Base-by-base conservation (phyloP, 2,329 filamentous ascomycete species). In the Colletotrichum plurivorum region DNA sequence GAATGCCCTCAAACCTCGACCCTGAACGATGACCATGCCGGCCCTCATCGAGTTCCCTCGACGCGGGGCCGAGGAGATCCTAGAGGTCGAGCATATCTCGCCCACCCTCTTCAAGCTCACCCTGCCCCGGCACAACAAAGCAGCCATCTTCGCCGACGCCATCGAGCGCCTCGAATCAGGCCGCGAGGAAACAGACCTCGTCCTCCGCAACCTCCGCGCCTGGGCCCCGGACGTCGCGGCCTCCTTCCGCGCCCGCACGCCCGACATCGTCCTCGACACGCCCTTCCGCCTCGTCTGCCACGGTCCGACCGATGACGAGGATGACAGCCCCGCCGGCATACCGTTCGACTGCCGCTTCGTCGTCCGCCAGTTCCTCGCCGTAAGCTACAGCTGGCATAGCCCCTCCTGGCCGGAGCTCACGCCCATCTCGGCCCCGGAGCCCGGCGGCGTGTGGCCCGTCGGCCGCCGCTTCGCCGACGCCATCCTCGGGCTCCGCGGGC, bases 221-320 rank as follows among this genome's bases (percentile, higher is more conserved):
- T 43, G 41, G 41, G 13, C 41, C 41, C 41, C 41, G 16, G 41
- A 43, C 15, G 41, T 43, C 41, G 13, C 41, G 16, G 41, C 13
- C 13, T 15, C 13, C 41, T 43, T 43, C 41, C 41, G 41, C 4
- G 84, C 25, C 20, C 18, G 27, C n/a, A 39, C 20, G 13, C 45
- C 63, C 9, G 43, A 49, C 43, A 27, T 60, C 27, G 54, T 66
- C 9, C 27, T 66, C 10, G 39, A 61, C 27, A 66, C 63, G 5
- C 56, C 63, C 6, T 66, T 66, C 8, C 63, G 63, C 15, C 49
- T 61, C 4, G 31, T 66, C 25, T 66, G 39, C 31, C 46, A 49
- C 1, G 16, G 41, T 9, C 25, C 56, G 15, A 12, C 6, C 13
- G 13, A 39, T 2, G 9, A 3, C 31, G 31, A 36, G 2, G 8